Conservation (phyloP, 2,329 filamentous ascomycete genomes). For the Aspergillus bombycis region DNA sequence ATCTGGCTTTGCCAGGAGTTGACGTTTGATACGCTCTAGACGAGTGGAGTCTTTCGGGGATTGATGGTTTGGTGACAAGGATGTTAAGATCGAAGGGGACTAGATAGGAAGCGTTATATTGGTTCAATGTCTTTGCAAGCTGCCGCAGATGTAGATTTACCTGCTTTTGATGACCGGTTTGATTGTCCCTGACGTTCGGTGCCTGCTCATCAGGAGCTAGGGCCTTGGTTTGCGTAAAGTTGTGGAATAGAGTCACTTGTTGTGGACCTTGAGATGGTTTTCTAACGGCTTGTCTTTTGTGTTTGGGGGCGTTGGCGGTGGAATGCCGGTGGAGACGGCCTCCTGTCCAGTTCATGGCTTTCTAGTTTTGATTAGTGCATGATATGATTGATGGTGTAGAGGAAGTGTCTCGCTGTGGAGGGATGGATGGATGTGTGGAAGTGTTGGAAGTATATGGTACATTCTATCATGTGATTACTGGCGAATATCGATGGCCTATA, state of each 20-base stretch:
- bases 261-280: slow-evolving; percentile 25
- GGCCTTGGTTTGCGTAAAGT: neutral
- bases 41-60: slow-evolving; percentile 8
- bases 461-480: neutral
- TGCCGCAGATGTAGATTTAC: neutral
- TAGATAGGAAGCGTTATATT: neutral
- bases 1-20: slow-evolving; percentile 39
- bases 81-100: neutral
- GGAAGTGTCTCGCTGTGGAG: neutral
- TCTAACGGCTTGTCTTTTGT: slow-evolving; percentile 39
- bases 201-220: neutral
- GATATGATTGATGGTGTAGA: neutral
- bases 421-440: neutral
- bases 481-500: neutral
- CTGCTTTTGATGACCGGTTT: neutral
- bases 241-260: slow-evolving; percentile 15
- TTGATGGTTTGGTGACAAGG: neutral
- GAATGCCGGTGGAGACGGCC: slow-evolving; percentile 47
- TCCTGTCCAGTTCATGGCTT: slow-evolving; percentile 50
- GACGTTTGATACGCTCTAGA: slow-evolving; percentile 34
- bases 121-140: neutral
- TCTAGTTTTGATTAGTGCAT: neutral
- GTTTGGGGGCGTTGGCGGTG: slow-evolving; percentile 30
- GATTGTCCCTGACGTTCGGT: neutral
- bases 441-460: neutral